A percentile compares a stretch with the other conserved stretches of the same genome.
Conservation (phyloP, 345 rosid genomes). For the Eucalyptus virginea region DNA sequence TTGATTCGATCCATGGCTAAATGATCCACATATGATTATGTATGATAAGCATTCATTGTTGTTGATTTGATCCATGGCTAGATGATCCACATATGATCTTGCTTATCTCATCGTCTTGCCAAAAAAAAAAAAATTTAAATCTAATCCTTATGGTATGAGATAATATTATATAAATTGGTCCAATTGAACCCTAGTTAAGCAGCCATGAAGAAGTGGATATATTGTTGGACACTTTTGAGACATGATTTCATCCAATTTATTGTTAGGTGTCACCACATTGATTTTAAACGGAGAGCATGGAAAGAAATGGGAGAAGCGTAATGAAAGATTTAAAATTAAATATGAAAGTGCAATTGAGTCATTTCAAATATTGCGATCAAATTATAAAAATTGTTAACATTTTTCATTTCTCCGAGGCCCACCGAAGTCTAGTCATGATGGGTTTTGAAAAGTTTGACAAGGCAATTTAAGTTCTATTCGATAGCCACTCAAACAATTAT, state of each 20-base stretch:
- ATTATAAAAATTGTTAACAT: too few species aligned
- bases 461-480: background rate
- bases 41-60: too few species aligned
- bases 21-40: background rate
- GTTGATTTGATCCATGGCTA: too few species aligned
- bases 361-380: too few species aligned
- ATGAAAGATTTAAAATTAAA: too few species aligned
- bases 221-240: background rate
- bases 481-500: too few species aligned
- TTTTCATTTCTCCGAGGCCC: too few species aligned
- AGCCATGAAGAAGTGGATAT: background rate
- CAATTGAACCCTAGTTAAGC: background rate
- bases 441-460: background rate
- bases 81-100: background rate
- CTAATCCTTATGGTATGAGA: background rate
- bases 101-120: background rate
- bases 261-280: background rate
- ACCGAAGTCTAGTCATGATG: background rate
- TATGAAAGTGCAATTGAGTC: too few species aligned
- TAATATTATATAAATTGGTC: background rate
- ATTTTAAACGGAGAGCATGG: background rate
- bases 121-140: background rate
- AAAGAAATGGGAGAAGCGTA: background rate
- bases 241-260: background rate
- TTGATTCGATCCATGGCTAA: background rate